Base-by-base conservation (phyloP, 176 grass and related monocot genomes). In the Musa itinerans region DNA sequence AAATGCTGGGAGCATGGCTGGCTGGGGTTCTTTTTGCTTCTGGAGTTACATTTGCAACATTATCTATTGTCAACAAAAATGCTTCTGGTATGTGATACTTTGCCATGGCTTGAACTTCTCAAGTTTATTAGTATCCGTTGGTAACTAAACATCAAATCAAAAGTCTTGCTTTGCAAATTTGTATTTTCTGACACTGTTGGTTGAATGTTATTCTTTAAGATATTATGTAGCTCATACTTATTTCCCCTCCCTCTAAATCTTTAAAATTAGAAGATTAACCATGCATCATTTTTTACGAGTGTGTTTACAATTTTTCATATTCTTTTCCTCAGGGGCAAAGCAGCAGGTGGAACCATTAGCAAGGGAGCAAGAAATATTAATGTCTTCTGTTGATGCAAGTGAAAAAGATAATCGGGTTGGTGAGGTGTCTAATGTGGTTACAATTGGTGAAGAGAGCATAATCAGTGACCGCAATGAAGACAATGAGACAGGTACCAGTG, bases 11-110 rank as follows among this genome's bases (percentile, higher is more conserved):
- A 87, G 80, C 82, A 77, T 78, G 77, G 59, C 80, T 98, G 66
- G 94, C 88, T 66, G 90, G 88, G n/a, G 59, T 83, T 27, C 76
- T 98, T 79, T 91, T 98, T 77, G 17, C 88, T 69, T 78, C 90
- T 72, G 86, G 80, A 23, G 20, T 91, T 69, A 79, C 90, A 67
- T 93, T 93, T 27, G 87, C 90, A 11, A 75, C 77, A 10, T 83
- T 89, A 63, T 89, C 90, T 61, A 6, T 93, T 56, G 75, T 50
- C 62, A 79, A 21, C 64, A 86, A 71, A 68, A 81, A 12, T 54
- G 16, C 77, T 65, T 72, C 73, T 65, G 87, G 89, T 89, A 92
- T 50, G 54, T 54, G 71, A 71, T 54, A 56, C 17, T 27, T 55
- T 74, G 21, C 2, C 14, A 27, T 74, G 21, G 71, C n/a, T 29